Evolutionary conservation across 2,329 filamentous ascomycete species (phyloP).

Genomic region (Lecanicillium sp.): DNA sequence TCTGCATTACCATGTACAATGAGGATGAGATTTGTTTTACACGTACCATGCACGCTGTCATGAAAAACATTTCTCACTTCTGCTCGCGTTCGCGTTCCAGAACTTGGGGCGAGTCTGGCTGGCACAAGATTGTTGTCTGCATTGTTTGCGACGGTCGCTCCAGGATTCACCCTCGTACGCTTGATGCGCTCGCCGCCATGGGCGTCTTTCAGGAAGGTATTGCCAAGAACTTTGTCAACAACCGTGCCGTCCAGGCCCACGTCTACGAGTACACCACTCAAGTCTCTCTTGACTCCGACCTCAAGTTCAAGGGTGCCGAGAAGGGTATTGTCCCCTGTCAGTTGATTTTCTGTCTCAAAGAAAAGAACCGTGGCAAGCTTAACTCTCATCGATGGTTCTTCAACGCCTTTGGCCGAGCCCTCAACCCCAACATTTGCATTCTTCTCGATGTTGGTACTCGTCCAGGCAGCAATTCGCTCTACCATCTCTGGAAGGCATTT

Average conservation of each 20-base stretch:
- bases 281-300: constrained; percentile 87
- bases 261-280: constrained; percentile 99
- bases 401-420: constrained; percentile 87
- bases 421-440: constrained; percentile 96
- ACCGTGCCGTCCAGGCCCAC: constrained; percentile 89
- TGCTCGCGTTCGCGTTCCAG: constrained; percentile 86
- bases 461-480: constrained; percentile 83
- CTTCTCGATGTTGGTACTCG: constrained; percentile 93
- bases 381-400: constrained; percentile 99
- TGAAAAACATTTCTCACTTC: constrained; percentile 97
- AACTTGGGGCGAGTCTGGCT: constrained; percentile 94
- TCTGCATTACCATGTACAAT: constrained; percentile 99
- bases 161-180: constrained; percentile 82
- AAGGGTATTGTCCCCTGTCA: constrained; percentile 98
- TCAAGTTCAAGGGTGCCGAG: constrained; percentile 98
- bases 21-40: constrained; percentile 97
- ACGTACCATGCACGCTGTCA: constrained; percentile 95
- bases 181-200: constrained; percentile 93
- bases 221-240: constrained; percentile 96
- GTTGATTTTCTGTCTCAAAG: constrained; percentile 97
- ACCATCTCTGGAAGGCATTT: constrained; percentile 98
- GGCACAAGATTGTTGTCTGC: constrained; percentile 99
- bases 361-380: constrained; percentile 95
- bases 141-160: constrained; percentile 91
- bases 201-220: constrained; percentile 98